These are phyloP conservation scores for Pythium insidiosum DNA, from an alignment of 352 stramenopile species.

Conservation along the genomic window DNA sequence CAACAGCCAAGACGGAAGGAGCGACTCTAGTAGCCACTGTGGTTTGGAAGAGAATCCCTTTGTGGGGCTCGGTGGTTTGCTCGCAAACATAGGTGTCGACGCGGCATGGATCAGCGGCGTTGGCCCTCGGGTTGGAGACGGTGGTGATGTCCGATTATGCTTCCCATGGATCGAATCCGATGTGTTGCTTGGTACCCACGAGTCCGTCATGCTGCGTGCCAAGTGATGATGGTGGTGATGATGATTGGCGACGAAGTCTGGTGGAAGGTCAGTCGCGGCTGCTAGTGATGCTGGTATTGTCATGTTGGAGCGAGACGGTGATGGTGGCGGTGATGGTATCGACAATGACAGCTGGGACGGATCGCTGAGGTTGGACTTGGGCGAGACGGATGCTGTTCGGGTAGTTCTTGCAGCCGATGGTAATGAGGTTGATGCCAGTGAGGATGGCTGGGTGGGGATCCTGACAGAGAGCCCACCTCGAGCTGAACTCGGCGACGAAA, in stretches of 20 bases:
- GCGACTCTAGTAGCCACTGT: slow-evolving; percentile 21
- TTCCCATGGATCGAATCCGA: too few relatives aligned
- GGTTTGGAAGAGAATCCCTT: slow-evolving; percentile 15
- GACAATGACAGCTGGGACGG: too few relatives aligned
- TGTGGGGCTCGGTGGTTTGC: slow-evolving; percentile 12
- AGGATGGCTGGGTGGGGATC: too few relatives aligned
- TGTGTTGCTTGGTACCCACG: slow-evolving; percentile 2
- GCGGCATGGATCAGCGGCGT: slow-evolving; percentile 9
- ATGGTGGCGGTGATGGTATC: too few relatives aligned
- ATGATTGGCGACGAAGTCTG: slow-evolving; percentile 20
- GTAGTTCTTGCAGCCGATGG: too few relatives aligned
- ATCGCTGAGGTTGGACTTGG: too few relatives aligned
- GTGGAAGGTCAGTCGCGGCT: slow-evolving; percentile 2
- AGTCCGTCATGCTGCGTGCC: slow-evolving; percentile 22
- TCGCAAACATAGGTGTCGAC: slow-evolving; percentile 13
- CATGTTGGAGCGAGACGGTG: slow-evolving; percentile 9
- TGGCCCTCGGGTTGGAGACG: not conserved
- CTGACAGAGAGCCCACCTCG: too few relatives aligned
- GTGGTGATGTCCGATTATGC: not conserved
- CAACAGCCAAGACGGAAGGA: slow-evolving; percentile 24
- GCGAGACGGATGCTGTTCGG: too few relatives aligned
- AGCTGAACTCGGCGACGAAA: too few relatives aligned
- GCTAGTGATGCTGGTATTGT: slow-evolving; percentile 1
- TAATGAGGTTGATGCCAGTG: too few relatives aligned
- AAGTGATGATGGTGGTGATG: slow-evolving; percentile 29